Conservation (phyloP, 1,139 yeast species). For the Pneumocystis sp. region DNA sequence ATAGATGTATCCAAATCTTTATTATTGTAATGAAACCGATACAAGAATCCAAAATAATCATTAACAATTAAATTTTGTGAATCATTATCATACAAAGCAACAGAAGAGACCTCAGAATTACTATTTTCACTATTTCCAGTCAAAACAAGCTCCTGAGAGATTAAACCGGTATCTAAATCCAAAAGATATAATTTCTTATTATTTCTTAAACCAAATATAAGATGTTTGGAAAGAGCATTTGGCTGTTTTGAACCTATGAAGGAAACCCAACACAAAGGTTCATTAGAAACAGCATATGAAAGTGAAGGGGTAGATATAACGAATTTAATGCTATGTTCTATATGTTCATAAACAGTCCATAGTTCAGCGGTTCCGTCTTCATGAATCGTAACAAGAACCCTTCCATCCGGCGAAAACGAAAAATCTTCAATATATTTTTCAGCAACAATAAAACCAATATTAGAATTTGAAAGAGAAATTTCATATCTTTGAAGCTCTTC, state of each 20-base stretch:
- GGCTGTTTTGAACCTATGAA: background rate
- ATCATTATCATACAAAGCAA: background rate
- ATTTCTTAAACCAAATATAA: background rate
- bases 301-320: background rate
- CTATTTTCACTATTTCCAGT: background rate
- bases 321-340: background rate
- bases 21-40: background rate
- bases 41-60: background rate
- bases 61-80: background rate
- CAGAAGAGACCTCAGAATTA: background rate
- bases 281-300: background rate
- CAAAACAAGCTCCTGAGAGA: background rate
- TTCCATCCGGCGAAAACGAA: background rate
- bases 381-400: background rate
- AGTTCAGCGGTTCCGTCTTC: background rate
- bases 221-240: background rate
- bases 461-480: background rate
- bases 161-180: background rate
- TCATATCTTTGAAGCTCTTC: background rate
- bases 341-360: background rate
- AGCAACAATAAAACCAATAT: background rate
- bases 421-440: background rate
- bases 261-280: background rate
- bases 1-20: background rate
- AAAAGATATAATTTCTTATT: background rate